Evolutionary conservation across 106 monocot species (phyloP).

Genomic region (Dendrobium nobile): DNA sequence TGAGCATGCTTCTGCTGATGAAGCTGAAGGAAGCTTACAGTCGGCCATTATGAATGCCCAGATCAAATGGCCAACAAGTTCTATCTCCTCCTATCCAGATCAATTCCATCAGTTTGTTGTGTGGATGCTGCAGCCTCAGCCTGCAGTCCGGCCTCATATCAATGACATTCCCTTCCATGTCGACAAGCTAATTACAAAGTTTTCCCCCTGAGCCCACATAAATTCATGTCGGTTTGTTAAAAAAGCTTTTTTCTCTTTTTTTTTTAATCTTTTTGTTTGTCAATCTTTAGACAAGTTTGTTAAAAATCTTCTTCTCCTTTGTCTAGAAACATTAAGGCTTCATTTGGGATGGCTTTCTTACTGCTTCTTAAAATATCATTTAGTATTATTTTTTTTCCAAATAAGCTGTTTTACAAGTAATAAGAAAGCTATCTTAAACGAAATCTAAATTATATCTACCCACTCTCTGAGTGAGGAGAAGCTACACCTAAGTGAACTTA

Average conservation of each 20-base stretch:
- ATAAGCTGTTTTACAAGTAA: no score
- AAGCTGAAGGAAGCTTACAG: constrained; percentile 83
- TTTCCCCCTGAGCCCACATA: constrained; percentile 25
- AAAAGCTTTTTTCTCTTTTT: not conserved
- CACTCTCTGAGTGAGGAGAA: not conserved
- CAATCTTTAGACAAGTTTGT: not conserved
- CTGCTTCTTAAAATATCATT: no score
- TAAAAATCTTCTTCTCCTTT: not conserved
- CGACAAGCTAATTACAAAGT: constrained; percentile 79
- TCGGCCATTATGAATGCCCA: constrained; percentile 68
- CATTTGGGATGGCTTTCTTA: no score
- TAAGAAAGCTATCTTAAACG: no score
- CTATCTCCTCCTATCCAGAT: constrained; percentile 68
- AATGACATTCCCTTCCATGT: constrained; percentile 83
- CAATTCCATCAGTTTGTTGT: constrained; percentile 65
- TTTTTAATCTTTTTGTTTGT: not conserved
- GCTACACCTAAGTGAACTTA: not conserved
- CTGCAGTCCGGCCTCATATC: constrained; percentile 67
- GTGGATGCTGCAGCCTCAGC: constrained; percentile 93
- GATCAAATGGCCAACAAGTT: constrained; percentile 66
- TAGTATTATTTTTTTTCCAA: no score
- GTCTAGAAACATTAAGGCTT: not conserved
- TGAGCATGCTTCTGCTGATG: constrained; percentile 63
- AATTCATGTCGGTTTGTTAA: not conserved
- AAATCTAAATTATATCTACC: no score